These are phyloP conservation scores for Lithohypha guttulata DNA, from an alignment of 2,329 filamentous ascomycete genomes.

Conservation along the genomic window DNA sequence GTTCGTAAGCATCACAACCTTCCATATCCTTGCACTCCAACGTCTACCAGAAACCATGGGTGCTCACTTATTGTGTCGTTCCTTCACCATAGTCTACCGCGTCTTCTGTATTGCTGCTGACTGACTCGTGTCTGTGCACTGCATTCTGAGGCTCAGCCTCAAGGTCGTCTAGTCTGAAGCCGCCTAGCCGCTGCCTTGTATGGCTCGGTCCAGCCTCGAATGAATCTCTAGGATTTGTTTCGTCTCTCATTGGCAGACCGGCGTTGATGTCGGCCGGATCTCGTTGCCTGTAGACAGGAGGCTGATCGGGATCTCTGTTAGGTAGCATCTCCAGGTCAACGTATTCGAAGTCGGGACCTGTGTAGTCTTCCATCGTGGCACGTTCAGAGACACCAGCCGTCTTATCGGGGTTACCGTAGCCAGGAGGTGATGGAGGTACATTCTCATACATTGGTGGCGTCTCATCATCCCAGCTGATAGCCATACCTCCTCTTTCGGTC, in stretches of 20 bases:
- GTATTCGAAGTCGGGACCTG: slow-evolving; percentile 35
- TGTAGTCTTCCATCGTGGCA: slow-evolving; percentile 37
- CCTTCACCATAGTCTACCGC: slow-evolving; percentile 17
- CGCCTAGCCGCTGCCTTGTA: slow-evolving; percentile 7
- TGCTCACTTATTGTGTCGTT: not conserved
- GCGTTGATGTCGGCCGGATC: slow-evolving; percentile 4
- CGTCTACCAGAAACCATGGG: too few species aligned
- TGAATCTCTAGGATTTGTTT: slow-evolving; percentile 2
- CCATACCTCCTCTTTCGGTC: slow-evolving; percentile 74
- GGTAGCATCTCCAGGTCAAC: slow-evolving; percentile 38
- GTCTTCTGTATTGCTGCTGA: not conserved
- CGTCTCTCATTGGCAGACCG: slow-evolving; percentile 11
- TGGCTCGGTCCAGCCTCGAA: slow-evolving; percentile 10
- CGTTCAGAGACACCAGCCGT: slow-evolving; percentile 27
- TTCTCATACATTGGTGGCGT: slow-evolving; percentile 88
- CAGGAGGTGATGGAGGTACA: slow-evolving; percentile 74
- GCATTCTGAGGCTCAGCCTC: slow-evolving; percentile 17
- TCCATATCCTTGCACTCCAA: not conserved
- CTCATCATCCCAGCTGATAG: slow-evolving; percentile 95
- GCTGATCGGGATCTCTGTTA: slow-evolving; percentile 24
- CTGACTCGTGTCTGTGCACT: slow-evolving; percentile 7
- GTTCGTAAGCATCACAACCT: not conserved
- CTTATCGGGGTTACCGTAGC: slow-evolving; percentile 41
- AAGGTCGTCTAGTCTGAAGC: slow-evolving; percentile 20
- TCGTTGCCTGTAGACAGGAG: slow-evolving; percentile 13